Base-by-base conservation (phyloP, 1,139 yeast genomes). In the Yamadazyma aaseri region DNA sequence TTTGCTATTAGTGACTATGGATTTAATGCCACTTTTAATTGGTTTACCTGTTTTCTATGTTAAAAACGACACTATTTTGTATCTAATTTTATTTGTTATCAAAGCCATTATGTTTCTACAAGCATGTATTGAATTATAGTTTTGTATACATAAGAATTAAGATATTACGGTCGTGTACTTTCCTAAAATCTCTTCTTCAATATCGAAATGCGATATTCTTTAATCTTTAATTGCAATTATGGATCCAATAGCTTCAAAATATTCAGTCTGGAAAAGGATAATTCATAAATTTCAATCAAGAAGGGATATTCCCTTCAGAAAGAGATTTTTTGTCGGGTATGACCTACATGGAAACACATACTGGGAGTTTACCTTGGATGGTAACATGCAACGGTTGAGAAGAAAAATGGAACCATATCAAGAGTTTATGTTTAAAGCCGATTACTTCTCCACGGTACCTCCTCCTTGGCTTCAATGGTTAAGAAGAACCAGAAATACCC, bases 391-490 rank as follows among this genome's bases (percentile, higher is more conserved):
- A 29, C 50, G 74, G 37, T 61, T 76, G 33, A 56, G 82, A 34
- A 49, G 82, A 28, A 72, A 74, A 41, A 58, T 73, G 45, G 73
- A 73, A 39, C 82, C 81, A 1, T 57, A 53, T 36, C 51, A 58
- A 35, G 57, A 58, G 27, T 58, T 63, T 34, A 46, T 63, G 5
- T 71, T 69, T 51, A 60, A 74, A 36, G 73, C 65, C 5, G 81
- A 76, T 45, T 76, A 76, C 45, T 73, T 68, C 45, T 49, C 55
- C 6, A 66, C 71, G 3, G 63, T 75, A 0, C 81, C 81, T 11
- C 81, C 92, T 1, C 90, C 80, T 50, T 86, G 95, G 95, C 62
- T 76, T 27, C 90, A 82, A 52, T 86, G 95, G 95, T 65, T 86
- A 16, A 58, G 94, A 33, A 66, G 77, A 46, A 79, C 86, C 1